Evolutionary conservation across 768 basidiomycete genomes (phyloP).

Genomic region (Lentinula raphanica): DNA sequence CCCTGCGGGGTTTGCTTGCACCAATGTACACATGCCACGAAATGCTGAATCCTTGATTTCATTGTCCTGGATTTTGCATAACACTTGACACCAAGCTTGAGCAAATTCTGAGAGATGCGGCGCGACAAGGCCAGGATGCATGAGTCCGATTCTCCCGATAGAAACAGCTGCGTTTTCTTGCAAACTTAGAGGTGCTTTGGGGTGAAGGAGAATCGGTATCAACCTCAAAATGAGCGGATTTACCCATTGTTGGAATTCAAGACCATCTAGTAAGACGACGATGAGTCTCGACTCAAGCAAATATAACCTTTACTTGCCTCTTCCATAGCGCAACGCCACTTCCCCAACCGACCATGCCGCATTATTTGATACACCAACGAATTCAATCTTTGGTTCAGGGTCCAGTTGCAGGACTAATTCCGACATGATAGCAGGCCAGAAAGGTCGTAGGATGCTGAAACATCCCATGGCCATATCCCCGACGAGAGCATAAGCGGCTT

Average conservation of each 20-base stretch:
- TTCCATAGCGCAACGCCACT: conserved; percentile 87
- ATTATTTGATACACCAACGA: conserved; percentile 96
- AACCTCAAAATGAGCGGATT: conserved; percentile 80
- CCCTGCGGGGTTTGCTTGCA: conserved; percentile 90
- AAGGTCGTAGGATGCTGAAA: conserved; percentile 79
- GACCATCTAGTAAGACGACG: conserved; percentile 51
- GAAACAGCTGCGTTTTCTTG: conserved; percentile 99
- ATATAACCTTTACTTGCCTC: conserved; percentile 41
- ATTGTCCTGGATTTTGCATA: conserved; percentile 98
- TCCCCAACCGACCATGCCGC: conserved; percentile 99
- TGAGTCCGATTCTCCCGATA: conserved; percentile 91
- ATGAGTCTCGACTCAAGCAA: neutral
- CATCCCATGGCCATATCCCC: conserved; percentile 98
- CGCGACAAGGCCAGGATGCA: conserved; percentile 85
- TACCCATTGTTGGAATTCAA: conserved; percentile 91
- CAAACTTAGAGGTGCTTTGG: conserved; percentile 88
- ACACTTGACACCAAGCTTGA: conserved; percentile 92
- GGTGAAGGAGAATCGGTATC: conserved; percentile 88
- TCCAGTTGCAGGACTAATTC: conserved; percentile 88
- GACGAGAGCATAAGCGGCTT: conserved; percentile 96
- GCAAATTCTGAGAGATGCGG: conserved; percentile 88
- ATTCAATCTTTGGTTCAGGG: conserved; percentile 88
- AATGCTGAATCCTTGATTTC: conserved; percentile 99
- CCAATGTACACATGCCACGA: conserved; percentile 92
- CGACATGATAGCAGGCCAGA: conserved; percentile 84